Evolutionary conservation across 2,329 filamentous ascomycete species (phyloP).

Genomic region (Grosmannia serpens): DNA sequence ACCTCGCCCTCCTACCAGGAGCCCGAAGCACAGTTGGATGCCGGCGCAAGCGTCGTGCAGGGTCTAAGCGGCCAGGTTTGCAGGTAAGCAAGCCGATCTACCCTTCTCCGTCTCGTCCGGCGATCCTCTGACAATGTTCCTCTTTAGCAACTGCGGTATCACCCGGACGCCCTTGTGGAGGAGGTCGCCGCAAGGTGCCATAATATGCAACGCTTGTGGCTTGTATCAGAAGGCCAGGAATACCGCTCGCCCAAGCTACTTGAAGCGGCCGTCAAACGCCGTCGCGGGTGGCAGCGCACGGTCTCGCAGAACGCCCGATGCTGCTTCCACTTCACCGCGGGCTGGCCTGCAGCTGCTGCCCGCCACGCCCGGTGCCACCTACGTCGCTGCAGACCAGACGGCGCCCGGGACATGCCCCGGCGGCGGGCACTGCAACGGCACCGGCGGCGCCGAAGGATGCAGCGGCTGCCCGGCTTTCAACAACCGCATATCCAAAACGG

Average conservation of each 20-base stretch:
- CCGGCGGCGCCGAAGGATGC: conserved; percentile 87
- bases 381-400: conserved; percentile 65
- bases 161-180: conserved; percentile 92
- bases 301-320: conserved; percentile 29
- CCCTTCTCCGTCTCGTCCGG: too few relatives aligned
- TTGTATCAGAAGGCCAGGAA: conserved; percentile 92
- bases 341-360: conserved; percentile 27
- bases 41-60: conserved; percentile 10
- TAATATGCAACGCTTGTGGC: conserved; percentile 96
- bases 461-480: conserved; percentile 96
- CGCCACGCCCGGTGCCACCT: conserved; percentile 47
- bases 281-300: conserved; percentile 24
- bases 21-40: conserved; percentile 6
- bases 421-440: conserved; percentile 90
- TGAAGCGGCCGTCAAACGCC: conserved; percentile 62
- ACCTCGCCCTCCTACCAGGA: conserved; percentile 6
- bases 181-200: conserved; percentile 81
- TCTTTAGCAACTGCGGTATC: conserved; percentile 77
- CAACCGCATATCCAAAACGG: conserved; percentile 84
- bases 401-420: conserved; percentile 85
- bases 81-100: conserved; percentile 41
- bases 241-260: conserved; percentile 75
- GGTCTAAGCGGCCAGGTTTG: conserved; percentile 53
- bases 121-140: background rate
- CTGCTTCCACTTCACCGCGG: conserved; percentile 24